Evolutionary conservation across 164 flowering plant species (phyloP).

Genomic region (Litsea cubeba): DNA sequence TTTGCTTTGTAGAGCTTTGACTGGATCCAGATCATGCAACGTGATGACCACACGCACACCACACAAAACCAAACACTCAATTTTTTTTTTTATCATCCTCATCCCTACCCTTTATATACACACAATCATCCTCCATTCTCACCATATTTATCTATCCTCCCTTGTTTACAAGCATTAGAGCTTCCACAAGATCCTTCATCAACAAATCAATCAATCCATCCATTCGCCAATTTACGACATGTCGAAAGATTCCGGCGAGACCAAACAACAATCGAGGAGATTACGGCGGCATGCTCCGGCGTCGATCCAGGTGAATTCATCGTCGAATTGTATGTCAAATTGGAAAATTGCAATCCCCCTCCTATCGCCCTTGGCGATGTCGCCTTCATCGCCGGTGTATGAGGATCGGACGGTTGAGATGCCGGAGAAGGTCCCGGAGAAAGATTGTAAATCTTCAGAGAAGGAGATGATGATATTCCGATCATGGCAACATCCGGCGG

Average conservation of each 20-base stretch:
- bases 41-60: no score
- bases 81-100: no score
- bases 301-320: conserved; percentile 52
- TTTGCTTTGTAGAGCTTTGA: no score
- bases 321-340: conserved; percentile 18
- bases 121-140: no score
- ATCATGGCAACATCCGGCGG: conserved; percentile 79
- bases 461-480: conserved; percentile 30
- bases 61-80: no score
- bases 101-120: no score
- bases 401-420: conserved; percentile 18
- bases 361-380: conserved; percentile 49
- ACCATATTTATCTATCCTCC: no score
- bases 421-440: background rate
- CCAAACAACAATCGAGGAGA: conserved; percentile 10
- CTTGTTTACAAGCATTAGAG: background rate
- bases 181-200: background rate
- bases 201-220: background rate
- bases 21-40: no score
- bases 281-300: conserved; percentile 71
- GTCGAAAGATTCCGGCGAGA: conserved; percentile 9
- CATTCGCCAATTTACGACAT: conserved; percentile 23
- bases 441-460: conserved; percentile 11
- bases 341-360: conserved; percentile 93
- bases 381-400: conserved; percentile 16